Conservation (phyloP, 352 stramenopile genomes). For the Salisapilia sapeloensis region DNA sequence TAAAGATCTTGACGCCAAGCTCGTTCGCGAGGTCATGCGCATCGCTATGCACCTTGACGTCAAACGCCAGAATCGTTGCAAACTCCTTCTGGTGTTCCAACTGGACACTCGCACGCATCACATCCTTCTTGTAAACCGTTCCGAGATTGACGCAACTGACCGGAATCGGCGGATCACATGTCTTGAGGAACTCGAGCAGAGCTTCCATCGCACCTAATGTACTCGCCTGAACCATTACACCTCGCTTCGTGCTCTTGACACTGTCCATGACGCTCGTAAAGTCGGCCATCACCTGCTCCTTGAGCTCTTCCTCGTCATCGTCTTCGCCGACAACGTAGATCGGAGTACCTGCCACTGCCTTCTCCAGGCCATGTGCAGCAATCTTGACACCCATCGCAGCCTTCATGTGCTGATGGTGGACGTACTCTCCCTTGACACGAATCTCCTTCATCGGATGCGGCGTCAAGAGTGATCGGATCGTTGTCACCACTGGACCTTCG, state of each 20-base stretch:
- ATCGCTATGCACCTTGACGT: constrained; percentile 94
- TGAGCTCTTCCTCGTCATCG: constrained; percentile 96
- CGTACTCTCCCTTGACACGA: constrained; percentile 85
- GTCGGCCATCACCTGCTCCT: constrained; percentile 94
- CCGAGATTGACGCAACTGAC: constrained; percentile 94
- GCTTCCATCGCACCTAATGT: constrained; percentile 97
- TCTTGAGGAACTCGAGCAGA: constrained; percentile 94
- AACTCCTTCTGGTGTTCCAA: constrained; percentile 96
- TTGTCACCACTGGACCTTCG: constrained; percentile 95
- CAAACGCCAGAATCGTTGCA: constrained; percentile 96
- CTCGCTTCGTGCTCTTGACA: constrained; percentile 90
- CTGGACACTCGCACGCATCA: constrained; percentile 97
- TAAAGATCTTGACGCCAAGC: constrained; percentile 96
- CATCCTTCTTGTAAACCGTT: constrained; percentile 97
- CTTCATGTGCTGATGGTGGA: constrained; percentile 95
- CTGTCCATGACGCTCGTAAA: constrained; percentile 90
- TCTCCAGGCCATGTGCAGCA: constrained; percentile 92
- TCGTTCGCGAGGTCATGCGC: constrained; percentile 83
- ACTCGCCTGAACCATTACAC: constrained; percentile 97
- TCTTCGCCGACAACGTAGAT: constrained; percentile 94
- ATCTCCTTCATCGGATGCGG: constrained; percentile 97
- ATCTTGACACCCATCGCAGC: constrained; percentile 99
- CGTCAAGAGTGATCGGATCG: constrained; percentile 94
- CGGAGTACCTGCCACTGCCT: constrained; percentile 95
- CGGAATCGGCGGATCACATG: constrained; percentile 87